Percentiles rank a stretch among this genome's conserved stretches.
Conservation (phyloP, 208 protist species). For the Leishmania major region DNA sequence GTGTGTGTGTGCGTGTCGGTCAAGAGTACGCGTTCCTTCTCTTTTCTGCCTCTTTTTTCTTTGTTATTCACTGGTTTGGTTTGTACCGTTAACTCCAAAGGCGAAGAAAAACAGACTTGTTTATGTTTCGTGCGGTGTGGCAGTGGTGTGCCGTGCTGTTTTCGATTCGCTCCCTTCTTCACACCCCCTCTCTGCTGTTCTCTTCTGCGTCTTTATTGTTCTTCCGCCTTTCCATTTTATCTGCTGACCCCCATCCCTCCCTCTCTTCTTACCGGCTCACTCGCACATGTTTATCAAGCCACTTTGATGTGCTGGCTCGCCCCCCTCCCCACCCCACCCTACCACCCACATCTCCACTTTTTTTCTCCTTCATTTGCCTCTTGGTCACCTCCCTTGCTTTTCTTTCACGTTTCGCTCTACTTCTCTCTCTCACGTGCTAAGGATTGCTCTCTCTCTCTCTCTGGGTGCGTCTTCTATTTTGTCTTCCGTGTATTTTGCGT, state of each 20-base stretch:
- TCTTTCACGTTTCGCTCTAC: neutral
- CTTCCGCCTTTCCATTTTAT: neutral
- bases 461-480: neutral
- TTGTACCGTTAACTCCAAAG: neutral
- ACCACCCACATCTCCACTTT: neutral
- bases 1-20: neutral
- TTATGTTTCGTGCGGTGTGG: neutral
- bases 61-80: neutral
- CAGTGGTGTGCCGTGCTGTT: neutral
- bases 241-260: neutral
- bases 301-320: neutral
- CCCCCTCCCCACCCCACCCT: neutral
- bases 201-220: neutral
- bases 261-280: neutral
- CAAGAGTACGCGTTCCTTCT: neutral
- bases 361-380: neutral
- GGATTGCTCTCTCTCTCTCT: neutral
- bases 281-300: neutral
- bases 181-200: neutral
- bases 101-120: neutral
- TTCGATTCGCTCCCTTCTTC: neutral
- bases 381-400: neutral
- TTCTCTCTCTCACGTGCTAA: neutral
- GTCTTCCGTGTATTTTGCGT: neutral
- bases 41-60: conserved; percentile 7